These are phyloP conservation scores for Boehmeria nivea DNA, from an alignment of 306 rosid species.

Conservation along the genomic window DNA sequence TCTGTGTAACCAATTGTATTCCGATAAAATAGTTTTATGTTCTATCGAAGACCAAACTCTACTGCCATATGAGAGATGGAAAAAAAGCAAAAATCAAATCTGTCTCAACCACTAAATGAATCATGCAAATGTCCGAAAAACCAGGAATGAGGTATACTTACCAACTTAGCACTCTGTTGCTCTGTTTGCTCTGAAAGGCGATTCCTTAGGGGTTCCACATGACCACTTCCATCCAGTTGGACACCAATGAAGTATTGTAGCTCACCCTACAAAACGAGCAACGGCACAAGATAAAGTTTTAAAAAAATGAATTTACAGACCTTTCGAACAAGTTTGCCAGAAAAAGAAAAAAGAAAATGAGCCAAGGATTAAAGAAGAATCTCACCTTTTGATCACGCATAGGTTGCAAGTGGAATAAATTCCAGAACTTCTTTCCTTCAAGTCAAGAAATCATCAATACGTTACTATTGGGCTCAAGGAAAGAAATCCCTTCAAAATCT, in stretches of 20 bases:
- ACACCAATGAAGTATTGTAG: conserved; percentile 97
- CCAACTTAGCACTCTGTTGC: conserved; percentile 62
- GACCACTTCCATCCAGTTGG: conserved; percentile 89
- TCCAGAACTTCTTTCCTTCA: conserved; percentile 90
- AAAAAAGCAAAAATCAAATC: too few relatives aligned
- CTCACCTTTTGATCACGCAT: conserved; percentile 86
- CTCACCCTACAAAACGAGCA: conserved; percentile 58
- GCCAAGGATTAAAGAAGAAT: conserved; percentile 11
- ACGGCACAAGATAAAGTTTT: conserved; percentile 9
- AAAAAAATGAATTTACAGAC: neutral
- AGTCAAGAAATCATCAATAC: too few relatives aligned
- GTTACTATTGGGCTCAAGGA: too few relatives aligned
- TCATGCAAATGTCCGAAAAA: neutral
- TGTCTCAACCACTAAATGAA: neutral
- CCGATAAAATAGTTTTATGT: too few relatives aligned
- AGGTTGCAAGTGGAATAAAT: conserved; percentile 95
- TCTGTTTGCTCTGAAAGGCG: conserved; percentile 61
- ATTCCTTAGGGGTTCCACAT: conserved; percentile 60
- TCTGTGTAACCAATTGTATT: too few relatives aligned
- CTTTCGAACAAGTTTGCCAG: neutral
- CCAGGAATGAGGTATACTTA: conserved; percentile 24
- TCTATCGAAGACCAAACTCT: too few relatives aligned
- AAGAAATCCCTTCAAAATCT: neutral
- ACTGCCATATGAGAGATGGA: too few relatives aligned
- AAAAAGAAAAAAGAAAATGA: neutral